Percentiles rank a stretch among this genome's conserved stretches.
Evolutionary conservation across 1,139 yeast species (phyloP).

Genomic region (Candida sanyaensis): DNA sequence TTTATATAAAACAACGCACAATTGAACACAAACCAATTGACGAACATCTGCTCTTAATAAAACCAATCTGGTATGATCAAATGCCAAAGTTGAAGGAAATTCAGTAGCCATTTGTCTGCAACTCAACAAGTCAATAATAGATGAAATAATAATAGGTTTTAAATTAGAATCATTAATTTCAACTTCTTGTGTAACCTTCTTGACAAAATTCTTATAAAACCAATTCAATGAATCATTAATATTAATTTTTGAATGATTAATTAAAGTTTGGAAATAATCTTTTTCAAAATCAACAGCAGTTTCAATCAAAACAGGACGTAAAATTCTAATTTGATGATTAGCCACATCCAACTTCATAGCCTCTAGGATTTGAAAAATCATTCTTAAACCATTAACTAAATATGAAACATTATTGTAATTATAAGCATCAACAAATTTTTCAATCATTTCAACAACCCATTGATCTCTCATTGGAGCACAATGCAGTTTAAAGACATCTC

Average conservation of each 20-base stretch:
- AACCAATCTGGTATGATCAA: slow-evolving; percentile 81
- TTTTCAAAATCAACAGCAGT: slow-evolving; percentile 92
- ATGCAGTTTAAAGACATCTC: slow-evolving; percentile 71
- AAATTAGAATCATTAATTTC: slow-evolving; percentile 21
- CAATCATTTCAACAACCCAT: slow-evolving; percentile 84
- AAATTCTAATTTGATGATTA: slow-evolving; percentile 85
- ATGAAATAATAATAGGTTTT: slow-evolving; percentile 43
- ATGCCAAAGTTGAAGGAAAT: slow-evolving; percentile 84
- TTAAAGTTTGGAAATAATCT: slow-evolving; percentile 77
- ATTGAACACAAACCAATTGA: slow-evolving; percentile 77
- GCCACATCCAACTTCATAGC: slow-evolving; percentile 98
- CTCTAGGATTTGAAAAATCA: slow-evolving; percentile 81
- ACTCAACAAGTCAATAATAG: slow-evolving; percentile 63
- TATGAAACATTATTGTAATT: slow-evolving; percentile 51
- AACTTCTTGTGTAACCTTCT: slow-evolving; percentile 5
- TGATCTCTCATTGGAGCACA: slow-evolving; percentile 96
- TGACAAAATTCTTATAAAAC: slow-evolving; percentile 50
- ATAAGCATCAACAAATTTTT: slow-evolving; percentile 65
- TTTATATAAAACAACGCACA: slow-evolving; percentile 71
- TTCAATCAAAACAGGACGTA: slow-evolving; percentile 82
- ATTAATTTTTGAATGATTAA: slow-evolving; percentile 66
- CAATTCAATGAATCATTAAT: slow-evolving; percentile 69
- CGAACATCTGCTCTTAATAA: slow-evolving; percentile 82
- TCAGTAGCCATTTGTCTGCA: slow-evolving; percentile 82
- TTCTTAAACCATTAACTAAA: slow-evolving; percentile 75